Percentiles rank a stretch among this genome's conserved stretches.
These are phyloP conservation scores for Blastocystis sp. DNA, from an alignment of 352 stramenopile species.

Conservation along the genomic window DNA sequence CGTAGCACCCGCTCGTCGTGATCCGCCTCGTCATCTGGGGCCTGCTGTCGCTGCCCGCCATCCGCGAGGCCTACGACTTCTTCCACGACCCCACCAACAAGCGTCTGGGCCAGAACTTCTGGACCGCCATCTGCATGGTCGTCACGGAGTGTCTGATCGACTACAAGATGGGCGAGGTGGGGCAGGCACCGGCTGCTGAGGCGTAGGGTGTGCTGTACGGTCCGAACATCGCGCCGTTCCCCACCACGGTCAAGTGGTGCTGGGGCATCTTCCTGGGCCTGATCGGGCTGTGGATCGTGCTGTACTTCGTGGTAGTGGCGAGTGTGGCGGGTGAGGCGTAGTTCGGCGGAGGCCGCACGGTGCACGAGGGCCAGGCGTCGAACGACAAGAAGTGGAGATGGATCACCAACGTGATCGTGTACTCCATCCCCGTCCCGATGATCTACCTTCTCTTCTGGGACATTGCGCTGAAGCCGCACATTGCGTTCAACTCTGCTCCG, in stretches of 20 bases:
- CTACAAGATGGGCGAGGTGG: constrained; percentile 67
- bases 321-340: neutral
- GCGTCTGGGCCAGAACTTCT: constrained; percentile 59
- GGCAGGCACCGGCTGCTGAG: neutral
- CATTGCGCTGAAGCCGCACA: constrained; percentile 49
- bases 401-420: constrained; percentile 36
- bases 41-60: constrained; percentile 42
- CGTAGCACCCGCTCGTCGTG: constrained; percentile 37
- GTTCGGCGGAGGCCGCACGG: constrained; percentile 38
- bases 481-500: constrained; percentile 37
- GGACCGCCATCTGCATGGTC: constrained; percentile 62
- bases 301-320: constrained; percentile 78
- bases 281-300: constrained; percentile 78
- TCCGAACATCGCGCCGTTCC: constrained; percentile 78
- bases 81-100: constrained; percentile 56
- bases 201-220: constrained; percentile 60
- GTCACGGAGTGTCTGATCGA: constrained; percentile 68
- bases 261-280: constrained; percentile 79
- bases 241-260: constrained; percentile 78
- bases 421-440: constrained; percentile 47
- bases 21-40: constrained; percentile 68
- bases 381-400: neutral
- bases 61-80: constrained; percentile 65
- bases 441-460: constrained; percentile 56
- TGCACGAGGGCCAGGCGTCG: neutral